phyloP scores from a whole-genome alignment of 1,284 basidiomycete genomes.

The Sanghuangporus baumii region DNA sequence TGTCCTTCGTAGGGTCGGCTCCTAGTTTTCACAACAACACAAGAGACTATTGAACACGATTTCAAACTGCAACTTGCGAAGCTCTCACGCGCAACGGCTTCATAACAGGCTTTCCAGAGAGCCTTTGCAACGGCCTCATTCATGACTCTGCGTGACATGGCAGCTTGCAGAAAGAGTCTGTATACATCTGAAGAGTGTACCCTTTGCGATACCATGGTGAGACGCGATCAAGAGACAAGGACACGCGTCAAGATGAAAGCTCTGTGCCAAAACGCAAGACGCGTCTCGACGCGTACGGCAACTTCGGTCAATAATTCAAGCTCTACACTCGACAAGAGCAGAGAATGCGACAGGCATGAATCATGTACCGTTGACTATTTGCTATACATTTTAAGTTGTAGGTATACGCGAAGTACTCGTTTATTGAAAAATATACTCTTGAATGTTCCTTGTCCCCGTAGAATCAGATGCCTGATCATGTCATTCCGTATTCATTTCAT shows the following conservation, averaged over 20 bases:
- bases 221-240: background rate
- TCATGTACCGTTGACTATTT: background rate
- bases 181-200: slow-evolving; percentile 47
- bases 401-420: background rate
- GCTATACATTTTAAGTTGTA: slow-evolving; percentile 2
- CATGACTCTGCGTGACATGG: slow-evolving; percentile 63
- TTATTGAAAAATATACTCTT: background rate
- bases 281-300: slow-evolving; percentile 10
- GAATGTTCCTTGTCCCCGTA: background rate
- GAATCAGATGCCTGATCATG: background rate
- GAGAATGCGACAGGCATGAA: too few species aligned
- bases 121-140: slow-evolving; percentile 55
- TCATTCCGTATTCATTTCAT: background rate
- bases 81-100: slow-evolving; percentile 51
- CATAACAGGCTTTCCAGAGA: slow-evolving; percentile 62
- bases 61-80: background rate
- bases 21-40: slow-evolving; percentile 2
- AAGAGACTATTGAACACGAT: background rate
- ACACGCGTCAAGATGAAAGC: background rate
- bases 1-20: slow-evolving; percentile 45
- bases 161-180: slow-evolving; percentile 70
- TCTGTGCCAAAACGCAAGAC: background rate
- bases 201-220: slow-evolving; percentile 35
- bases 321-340: too few species aligned
- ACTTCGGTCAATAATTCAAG: background rate